These are phyloP conservation scores for Powellomyces hirtus DNA, from an alignment of 192 early-diverging fungal species.

Conservation along the genomic window DNA sequence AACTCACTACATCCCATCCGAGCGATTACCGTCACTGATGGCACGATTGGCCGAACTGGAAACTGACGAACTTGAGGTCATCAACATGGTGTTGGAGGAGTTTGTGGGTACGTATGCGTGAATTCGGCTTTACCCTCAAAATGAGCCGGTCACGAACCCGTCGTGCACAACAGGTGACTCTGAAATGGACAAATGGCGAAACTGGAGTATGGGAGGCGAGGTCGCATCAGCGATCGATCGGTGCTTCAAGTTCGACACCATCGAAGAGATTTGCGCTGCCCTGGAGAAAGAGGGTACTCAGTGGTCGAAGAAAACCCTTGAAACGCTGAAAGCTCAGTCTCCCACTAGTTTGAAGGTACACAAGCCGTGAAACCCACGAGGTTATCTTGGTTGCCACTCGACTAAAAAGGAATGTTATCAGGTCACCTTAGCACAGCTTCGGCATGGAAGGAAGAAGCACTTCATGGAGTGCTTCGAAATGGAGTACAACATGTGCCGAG, in stretches of 20 bases:
- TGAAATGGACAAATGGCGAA: constrained; percentile 23
- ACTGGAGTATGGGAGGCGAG: constrained; percentile 50
- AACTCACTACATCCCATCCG: constrained; percentile 92
- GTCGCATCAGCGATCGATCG: constrained; percentile 69
- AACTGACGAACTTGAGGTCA: constrained; percentile 67
- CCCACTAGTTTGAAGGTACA: constrained; percentile 78
- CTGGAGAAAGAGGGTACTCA: constrained; percentile 68
- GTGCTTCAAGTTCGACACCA: constrained; percentile 78
- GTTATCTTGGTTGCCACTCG: no score
- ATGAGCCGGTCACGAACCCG: not conserved
- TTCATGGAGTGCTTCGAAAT: constrained; percentile 81
- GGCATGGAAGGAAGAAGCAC: constrained; percentile 61
- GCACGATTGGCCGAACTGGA: constrained; percentile 79
- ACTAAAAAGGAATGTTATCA: no score
- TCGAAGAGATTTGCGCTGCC: constrained; percentile 82
- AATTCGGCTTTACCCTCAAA: not conserved
- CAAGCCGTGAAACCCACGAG: no score
- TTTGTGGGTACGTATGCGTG: constrained; percentile 68
- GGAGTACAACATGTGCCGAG: constrained; percentile 80
- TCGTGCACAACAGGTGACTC: not conserved
- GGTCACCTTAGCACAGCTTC: constrained; percentile 81
- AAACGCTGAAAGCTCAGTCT: constrained; percentile 63
- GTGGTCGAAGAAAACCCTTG: constrained; percentile 72
- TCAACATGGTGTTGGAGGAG: constrained; percentile 89
- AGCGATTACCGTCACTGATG: constrained; percentile 75